phyloP scores from a whole-genome alignment of 768 basidiomycete genomes.

The Amanita rubescens region DNA sequence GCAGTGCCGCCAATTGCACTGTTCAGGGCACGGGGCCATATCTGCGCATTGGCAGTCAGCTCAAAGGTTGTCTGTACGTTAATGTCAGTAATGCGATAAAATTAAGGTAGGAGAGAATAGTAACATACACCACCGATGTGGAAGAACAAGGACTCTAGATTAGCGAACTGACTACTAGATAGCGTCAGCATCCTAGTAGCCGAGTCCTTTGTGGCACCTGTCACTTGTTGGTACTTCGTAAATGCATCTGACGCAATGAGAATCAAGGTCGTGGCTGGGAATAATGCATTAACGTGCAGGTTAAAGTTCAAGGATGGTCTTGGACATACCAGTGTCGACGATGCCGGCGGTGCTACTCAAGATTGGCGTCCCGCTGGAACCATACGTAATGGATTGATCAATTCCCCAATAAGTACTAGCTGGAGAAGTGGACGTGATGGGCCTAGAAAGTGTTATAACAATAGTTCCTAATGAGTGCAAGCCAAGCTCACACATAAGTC shows the following conservation, averaged over 20 bases:
- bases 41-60: too few relatives aligned
- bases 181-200: constrained; percentile 47
- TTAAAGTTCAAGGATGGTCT: too few relatives aligned
- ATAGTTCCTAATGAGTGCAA: not conserved
- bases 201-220: too few relatives aligned
- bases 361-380: constrained; percentile 41
- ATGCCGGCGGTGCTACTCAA: constrained; percentile 44
- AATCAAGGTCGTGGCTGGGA: not conserved
- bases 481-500: constrained; percentile 28
- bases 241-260: constrained; percentile 23
- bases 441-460: constrained; percentile 18
- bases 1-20: too few relatives aligned
- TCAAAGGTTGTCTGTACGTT: too few relatives aligned
- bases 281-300: too few relatives aligned
- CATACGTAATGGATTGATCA: constrained; percentile 48
- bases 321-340: constrained; percentile 46
- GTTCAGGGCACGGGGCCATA: too few relatives aligned
- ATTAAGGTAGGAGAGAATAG: too few relatives aligned
- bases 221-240: too few relatives aligned
- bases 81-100: too few relatives aligned
- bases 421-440: constrained; percentile 40
- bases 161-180: constrained; percentile 40
- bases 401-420: constrained; percentile 53
- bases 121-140: too few relatives aligned
- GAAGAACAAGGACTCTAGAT: constrained; percentile 47